phyloP scores from a whole-genome alignment of 345 rosid genomes.

The Cardiospermum halicacabum region DNA sequence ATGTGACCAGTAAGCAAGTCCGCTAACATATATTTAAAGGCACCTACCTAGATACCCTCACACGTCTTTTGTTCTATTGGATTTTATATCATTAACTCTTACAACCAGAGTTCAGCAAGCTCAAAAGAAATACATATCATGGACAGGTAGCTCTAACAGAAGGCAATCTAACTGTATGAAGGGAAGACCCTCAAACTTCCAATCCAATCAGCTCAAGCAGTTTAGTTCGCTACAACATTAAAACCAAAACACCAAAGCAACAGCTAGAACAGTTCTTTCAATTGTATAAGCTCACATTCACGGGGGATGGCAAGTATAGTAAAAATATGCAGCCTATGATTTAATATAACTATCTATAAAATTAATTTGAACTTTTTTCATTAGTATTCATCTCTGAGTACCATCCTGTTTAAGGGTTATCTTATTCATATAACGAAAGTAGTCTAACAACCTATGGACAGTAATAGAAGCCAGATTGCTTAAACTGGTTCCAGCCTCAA shows the following conservation, averaged over 20 bases:
- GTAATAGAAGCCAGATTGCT: not conserved
- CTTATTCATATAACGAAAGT: not conserved
- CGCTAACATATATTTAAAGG: not conserved
- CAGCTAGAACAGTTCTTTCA: not conserved
- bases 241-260: conserved; percentile 1
- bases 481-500: not conserved
- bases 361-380: not conserved
- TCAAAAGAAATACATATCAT: not conserved
- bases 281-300: not conserved
- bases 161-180: not conserved
- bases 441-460: not conserved
- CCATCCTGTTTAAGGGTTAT: not conserved
- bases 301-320: not conserved
- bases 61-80: not conserved
- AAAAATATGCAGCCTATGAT: not conserved
- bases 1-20: not conserved
- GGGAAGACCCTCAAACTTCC: not conserved
- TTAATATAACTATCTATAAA: not conserved
- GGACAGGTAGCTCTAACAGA: not conserved
- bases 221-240: not conserved
- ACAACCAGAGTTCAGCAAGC: not conserved
- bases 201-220: not conserved
- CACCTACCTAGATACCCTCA: not conserved
- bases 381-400: not conserved
- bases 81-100: not conserved